Evolutionary conservation across 2,329 filamentous ascomycete genomes (phyloP).

Genomic region (Clarireedia monteithiana): DNA sequence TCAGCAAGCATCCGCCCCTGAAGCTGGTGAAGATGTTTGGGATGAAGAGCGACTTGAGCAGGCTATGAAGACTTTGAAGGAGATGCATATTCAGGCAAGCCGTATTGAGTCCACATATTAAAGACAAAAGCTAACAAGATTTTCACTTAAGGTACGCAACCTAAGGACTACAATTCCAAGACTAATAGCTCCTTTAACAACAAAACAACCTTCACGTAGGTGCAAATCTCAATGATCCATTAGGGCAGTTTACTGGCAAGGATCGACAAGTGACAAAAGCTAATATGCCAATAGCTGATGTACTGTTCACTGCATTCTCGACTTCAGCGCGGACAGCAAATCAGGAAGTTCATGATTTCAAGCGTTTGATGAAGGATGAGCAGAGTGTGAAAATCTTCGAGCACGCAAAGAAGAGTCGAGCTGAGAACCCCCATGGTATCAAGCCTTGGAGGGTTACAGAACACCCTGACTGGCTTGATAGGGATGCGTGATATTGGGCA

Average conservation of each 20-base stretch:
- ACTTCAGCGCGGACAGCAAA: slow-evolving; percentile 40
- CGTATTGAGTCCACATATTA: background rate
- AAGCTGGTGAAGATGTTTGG: slow-evolving; percentile 23
- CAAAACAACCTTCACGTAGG: slow-evolving; percentile 45
- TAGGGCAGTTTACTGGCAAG: background rate
- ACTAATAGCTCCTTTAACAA: slow-evolving; percentile 44
- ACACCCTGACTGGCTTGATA: slow-evolving; percentile 48
- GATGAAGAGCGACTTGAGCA: slow-evolving; percentile 28
- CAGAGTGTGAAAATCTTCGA: slow-evolving; percentile 38
- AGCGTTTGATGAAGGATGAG: slow-evolving; percentile 22
- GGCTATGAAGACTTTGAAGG: slow-evolving; percentile 27
- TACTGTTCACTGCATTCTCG: slow-evolving; percentile 39
- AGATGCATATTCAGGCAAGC: slow-evolving; percentile 31
- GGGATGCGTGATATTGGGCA: slow-evolving; percentile 14
- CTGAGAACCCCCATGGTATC: slow-evolving; percentile 48
- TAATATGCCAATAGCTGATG: slow-evolving; percentile 37
- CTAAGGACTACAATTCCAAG: slow-evolving; percentile 42
- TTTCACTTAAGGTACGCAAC: slow-evolving; percentile 35
- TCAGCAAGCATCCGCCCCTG: background rate
- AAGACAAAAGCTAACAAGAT: background rate
- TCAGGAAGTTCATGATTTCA: slow-evolving; percentile 41
- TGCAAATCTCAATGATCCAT: background rate
- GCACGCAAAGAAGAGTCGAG: slow-evolving; percentile 44
- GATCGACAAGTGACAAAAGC: background rate
- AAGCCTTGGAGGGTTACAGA: slow-evolving; percentile 51